Conservation (phyloP, 2,329 filamentous ascomycete species). For the Colletotrichum sp. region DNA sequence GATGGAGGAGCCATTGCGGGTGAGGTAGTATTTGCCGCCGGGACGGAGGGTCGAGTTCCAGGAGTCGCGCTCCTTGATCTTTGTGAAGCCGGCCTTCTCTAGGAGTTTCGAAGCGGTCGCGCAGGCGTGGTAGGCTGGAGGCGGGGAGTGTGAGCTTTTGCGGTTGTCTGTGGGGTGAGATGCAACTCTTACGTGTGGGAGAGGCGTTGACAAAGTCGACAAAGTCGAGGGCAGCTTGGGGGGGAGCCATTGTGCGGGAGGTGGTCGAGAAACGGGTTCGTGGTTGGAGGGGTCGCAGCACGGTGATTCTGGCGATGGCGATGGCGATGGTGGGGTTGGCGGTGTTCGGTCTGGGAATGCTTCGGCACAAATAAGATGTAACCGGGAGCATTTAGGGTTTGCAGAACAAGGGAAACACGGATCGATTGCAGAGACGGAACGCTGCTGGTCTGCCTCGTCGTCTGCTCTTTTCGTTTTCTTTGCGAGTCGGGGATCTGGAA, state of each 20-base stretch:
- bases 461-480: neutral
- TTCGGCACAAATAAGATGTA: constrained; percentile 12
- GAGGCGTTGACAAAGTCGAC: constrained; percentile 93
- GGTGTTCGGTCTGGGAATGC: neutral
- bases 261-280: constrained; percentile 31
- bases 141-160: neutral
- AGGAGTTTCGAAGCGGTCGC: constrained; percentile 78
- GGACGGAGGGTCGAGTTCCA: constrained; percentile 82
- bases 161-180: constrained; percentile 21
- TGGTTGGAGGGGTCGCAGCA: constrained; percentile 1
- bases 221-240: constrained; percentile 76
- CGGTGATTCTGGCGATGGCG: neutral
- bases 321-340: constrained; percentile 13
- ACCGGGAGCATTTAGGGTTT: constrained; percentile 11
- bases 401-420: neutral
- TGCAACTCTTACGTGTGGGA: constrained; percentile 75
- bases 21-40: constrained; percentile 95
- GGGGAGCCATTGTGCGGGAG: constrained; percentile 52
- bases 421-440: neutral
- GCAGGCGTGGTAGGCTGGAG: constrained; percentile 89
- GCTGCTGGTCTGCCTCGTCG: neutral
- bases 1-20: constrained; percentile 90
- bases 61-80: constrained; percentile 88
- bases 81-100: constrained; percentile 81
- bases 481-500: neutral